These are phyloP conservation scores for Pholiota conissans DNA, from an alignment of 768 basidiomycete species.

Conservation along the genomic window DNA sequence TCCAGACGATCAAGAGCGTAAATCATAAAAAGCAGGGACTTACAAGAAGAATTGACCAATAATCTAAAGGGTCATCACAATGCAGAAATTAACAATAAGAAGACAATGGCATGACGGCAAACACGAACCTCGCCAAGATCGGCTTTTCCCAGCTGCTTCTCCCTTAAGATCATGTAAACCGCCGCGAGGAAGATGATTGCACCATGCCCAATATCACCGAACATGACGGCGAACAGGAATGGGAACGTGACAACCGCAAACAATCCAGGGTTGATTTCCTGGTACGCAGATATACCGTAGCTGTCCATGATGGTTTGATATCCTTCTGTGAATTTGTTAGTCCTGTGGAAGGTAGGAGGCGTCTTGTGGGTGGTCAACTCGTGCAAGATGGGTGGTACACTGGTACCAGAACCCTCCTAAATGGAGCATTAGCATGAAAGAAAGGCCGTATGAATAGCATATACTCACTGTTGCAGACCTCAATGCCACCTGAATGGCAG, in stretches of 20 bases:
- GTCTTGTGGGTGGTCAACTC: slow-evolving; percentile 88
- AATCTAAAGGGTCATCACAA: slow-evolving; percentile 51
- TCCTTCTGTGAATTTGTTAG: slow-evolving; percentile 94
- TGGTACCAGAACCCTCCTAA: slow-evolving; percentile 89
- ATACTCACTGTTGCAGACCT: slow-evolving; percentile 78
- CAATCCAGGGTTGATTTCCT: slow-evolving; percentile 95
- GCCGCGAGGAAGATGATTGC: slow-evolving; percentile 78
- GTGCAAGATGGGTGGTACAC: slow-evolving; percentile 87
- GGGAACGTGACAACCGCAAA: slow-evolving; percentile 94
- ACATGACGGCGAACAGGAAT: slow-evolving; percentile 99
- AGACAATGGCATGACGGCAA: background rate
- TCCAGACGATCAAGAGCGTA: slow-evolving; percentile 9
- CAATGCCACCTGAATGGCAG: slow-evolving; percentile 81
- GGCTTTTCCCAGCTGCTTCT: slow-evolving; percentile 72
- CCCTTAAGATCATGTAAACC: slow-evolving; percentile 82
- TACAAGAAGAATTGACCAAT: slow-evolving; percentile 90
- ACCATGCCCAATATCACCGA: slow-evolving; percentile 98
- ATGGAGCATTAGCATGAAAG: slow-evolving; percentile 2
- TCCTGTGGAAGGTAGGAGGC: slow-evolving; percentile 93
- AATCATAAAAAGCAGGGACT: slow-evolving; percentile 31
- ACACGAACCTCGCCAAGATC: slow-evolving; percentile 71
- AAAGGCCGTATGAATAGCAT: background rate
- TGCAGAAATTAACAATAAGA: background rate
- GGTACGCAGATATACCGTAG: slow-evolving; percentile 92
- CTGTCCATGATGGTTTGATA: slow-evolving; percentile 99